phyloP scores from a whole-genome alignment of 2,329 filamentous ascomycete genomes.

The Aureobasidium pullulans region DNA sequence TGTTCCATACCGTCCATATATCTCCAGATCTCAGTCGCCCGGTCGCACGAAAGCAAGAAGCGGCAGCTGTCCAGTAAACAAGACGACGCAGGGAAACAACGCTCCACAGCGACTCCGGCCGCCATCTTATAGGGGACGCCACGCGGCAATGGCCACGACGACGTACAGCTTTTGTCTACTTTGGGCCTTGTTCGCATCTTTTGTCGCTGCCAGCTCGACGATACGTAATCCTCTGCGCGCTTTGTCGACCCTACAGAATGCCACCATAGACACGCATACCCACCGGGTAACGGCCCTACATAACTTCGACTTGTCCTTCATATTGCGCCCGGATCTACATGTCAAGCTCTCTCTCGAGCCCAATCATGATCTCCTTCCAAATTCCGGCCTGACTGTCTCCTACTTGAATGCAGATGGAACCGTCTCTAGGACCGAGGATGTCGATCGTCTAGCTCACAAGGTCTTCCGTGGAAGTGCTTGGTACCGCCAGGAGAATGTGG shows the following conservation, averaged over 20 bases:
- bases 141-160: neutral
- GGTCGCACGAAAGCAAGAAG: neutral
- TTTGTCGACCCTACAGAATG: constrained; percentile 65
- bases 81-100: neutral
- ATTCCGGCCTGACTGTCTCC: constrained; percentile 61
- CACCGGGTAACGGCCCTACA: constrained; percentile 74
- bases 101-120: neutral
- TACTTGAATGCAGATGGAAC: constrained; percentile 66
- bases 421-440: constrained; percentile 56
- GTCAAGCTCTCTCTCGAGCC: constrained; percentile 78
- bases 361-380: constrained; percentile 80
- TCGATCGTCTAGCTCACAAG: constrained; percentile 67
- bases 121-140: neutral
- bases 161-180: neutral
- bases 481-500: constrained; percentile 46
- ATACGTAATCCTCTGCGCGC: constrained; percentile 70
- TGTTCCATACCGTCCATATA: neutral
- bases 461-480: constrained; percentile 79
- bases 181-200: constrained; percentile 16
- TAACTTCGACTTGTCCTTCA: constrained; percentile 77
- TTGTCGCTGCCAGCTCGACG: constrained; percentile 44
- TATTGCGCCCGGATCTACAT: constrained; percentile 57
- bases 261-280: constrained; percentile 69
- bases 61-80: neutral
- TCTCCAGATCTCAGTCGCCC: neutral